These are phyloP conservation scores for Aspergillus intermedius DNA, from an alignment of 2,329 filamentous ascomycete genomes.

Conservation along the genomic window DNA sequence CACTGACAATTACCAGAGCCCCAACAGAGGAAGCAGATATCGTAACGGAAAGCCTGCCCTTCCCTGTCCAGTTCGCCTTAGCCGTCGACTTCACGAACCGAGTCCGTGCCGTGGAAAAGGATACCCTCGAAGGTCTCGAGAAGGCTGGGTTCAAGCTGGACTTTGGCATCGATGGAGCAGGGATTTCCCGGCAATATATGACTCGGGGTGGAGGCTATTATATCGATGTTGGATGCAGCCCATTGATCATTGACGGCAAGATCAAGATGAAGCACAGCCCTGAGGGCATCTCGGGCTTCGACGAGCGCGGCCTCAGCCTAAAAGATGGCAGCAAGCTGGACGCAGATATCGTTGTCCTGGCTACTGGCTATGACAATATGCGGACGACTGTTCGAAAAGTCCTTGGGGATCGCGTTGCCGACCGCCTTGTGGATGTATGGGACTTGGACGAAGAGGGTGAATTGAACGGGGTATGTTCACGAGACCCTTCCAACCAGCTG, in stretches of 20 bases:
- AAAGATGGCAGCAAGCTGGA: slow-evolving; percentile 51
- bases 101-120: slow-evolving; percentile 34
- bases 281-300: slow-evolving; percentile 49
- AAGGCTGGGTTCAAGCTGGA: slow-evolving; percentile 43
- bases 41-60: slow-evolving; percentile 41
- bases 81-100: slow-evolving; percentile 37
- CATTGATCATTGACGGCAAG: slow-evolving; percentile 51
- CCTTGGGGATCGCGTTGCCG: slow-evolving; percentile 56
- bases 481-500: neutral
- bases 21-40: slow-evolving; percentile 48
- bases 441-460: slow-evolving; percentile 54
- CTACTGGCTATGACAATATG: slow-evolving; percentile 65
- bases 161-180: slow-evolving; percentile 35
- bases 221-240: slow-evolving; percentile 50
- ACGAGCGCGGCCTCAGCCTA: slow-evolving; percentile 41
- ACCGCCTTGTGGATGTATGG: slow-evolving; percentile 54
- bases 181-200: slow-evolving; percentile 41
- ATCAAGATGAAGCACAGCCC: slow-evolving; percentile 56
- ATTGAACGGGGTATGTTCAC: slow-evolving; percentile 38
- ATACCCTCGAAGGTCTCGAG: slow-evolving; percentile 40
- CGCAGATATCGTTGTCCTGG: slow-evolving; percentile 59
- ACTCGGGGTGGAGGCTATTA: slow-evolving; percentile 53
- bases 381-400: slow-evolving; percentile 54
- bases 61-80: slow-evolving; percentile 43
- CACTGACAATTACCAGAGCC: slow-evolving; percentile 24